Evolutionary conservation across 768 basidiomycete species (phyloP), one percentile per base, ranked within the genome.

Genomic region (Butyriboletus loyo): DNA sequence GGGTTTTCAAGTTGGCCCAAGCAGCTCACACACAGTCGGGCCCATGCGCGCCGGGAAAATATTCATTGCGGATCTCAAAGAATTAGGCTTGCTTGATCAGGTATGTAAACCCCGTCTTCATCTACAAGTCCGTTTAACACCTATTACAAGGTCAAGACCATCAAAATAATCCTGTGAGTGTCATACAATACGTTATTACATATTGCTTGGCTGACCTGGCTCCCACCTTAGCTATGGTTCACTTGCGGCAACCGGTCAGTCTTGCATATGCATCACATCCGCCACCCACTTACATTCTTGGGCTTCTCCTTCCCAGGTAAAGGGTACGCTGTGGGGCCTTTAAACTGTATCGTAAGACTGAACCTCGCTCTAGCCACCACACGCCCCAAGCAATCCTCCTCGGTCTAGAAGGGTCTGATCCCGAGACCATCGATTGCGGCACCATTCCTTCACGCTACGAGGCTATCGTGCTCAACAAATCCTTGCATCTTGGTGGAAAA

Each of bases 41-140:
- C 85, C 86, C n/a, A 95, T 96, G 93, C 82, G 94, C 5, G 93
- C 92, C 15, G 90, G 86, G 9, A 91, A 83, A 52, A 96, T 95
- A 58, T 95, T 95, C 67, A 84, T 92, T 55, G 73, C 77, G 39
- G 89, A 92, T 68, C 73, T 93, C 24, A 71, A 80, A 50, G 84
- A 89, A 44, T 66, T 92, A 22, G 73, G 73, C 22, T 59, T 96
- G 46, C 71, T 96, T 36, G 80, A 87, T 39, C 84, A 88, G 76
- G 88, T 82, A 58, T 43, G 67, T 57, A 22, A 46, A 30, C 5
- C 3, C 15, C 47, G 21, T n/a, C 28, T 36, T 50, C 55, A 11
- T 51, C 45, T 7, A 45, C 22, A 17, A 13, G 35, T 11, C 28
- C 25, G 10, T 5, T 32, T 13, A 17, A 60, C 28, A 22, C 32